Conservation (phyloP, 495 filamentous ascomycete species). For the Corynascus novoguineensis region DNA sequence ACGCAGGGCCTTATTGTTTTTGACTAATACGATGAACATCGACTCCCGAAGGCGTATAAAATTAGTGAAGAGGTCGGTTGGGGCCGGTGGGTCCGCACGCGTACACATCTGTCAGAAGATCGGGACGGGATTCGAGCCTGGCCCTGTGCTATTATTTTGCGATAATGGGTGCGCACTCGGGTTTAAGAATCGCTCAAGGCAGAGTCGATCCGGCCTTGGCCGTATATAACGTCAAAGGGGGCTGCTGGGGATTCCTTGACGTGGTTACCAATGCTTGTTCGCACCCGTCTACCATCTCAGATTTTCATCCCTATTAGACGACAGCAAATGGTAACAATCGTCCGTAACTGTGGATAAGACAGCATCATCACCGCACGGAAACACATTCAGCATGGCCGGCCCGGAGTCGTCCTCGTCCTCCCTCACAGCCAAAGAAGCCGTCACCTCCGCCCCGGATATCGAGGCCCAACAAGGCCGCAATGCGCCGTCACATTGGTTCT, state of each 20-base stretch:
- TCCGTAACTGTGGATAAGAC: background rate
- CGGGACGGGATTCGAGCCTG: conserved; percentile 11
- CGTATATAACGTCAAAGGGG: conserved; percentile 1
- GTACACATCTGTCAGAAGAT: background rate
- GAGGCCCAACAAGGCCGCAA: conserved; percentile 23
- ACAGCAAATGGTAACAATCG: background rate
- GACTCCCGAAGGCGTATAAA: too few species aligned
- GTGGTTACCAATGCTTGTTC: background rate
- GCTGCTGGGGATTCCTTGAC: too few species aligned
- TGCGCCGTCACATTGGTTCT: conserved; percentile 21
- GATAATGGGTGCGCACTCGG: background rate
- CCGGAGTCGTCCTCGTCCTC: conserved; percentile 3
- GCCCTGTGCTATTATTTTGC: conserved; percentile 3
- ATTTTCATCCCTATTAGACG: background rate
- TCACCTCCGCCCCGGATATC: conserved; percentile 18
- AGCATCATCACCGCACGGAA: background rate
- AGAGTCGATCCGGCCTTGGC: background rate
- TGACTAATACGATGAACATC: too few species aligned
- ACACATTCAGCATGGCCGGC: background rate
- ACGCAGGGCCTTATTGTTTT: too few species aligned
- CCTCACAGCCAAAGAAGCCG: conserved; percentile 2
- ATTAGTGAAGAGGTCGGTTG: background rate
- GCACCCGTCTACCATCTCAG: background rate
- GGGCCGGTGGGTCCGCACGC: background rate
- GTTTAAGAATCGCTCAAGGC: background rate